phyloP scores from a whole-genome alignment of 2,329 filamentous ascomycete species.

The Incumbomyces lentus region DNA sequence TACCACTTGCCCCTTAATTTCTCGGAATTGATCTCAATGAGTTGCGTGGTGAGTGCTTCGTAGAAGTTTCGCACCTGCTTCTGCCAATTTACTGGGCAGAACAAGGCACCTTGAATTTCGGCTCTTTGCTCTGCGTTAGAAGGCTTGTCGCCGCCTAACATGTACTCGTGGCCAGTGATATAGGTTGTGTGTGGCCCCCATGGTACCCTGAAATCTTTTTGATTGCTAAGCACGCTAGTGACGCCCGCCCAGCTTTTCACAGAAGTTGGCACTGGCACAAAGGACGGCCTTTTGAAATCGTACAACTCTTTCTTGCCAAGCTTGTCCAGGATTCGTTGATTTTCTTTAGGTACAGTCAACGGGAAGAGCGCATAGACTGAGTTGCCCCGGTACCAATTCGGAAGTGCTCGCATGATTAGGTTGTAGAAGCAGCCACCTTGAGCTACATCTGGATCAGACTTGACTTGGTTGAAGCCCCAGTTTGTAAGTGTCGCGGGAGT shows the following conservation, averaged over 20 bases:
- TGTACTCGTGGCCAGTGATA: slow-evolving; percentile 35
- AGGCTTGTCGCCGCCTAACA: slow-evolving; percentile 36
- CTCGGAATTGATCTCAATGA: slow-evolving; percentile 24
- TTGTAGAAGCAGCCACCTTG: slow-evolving; percentile 43
- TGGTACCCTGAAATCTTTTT: slow-evolving; percentile 36
- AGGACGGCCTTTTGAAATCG: slow-evolving; percentile 27
- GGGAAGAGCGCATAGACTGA: slow-evolving; percentile 43
- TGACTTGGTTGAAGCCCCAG: slow-evolving; percentile 35
- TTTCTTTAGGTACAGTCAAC: slow-evolving; percentile 38
- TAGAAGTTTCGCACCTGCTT: slow-evolving; percentile 38
- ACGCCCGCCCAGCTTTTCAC: slow-evolving; percentile 38
- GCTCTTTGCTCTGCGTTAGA: slow-evolving; percentile 33
- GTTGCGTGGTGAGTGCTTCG: slow-evolving; percentile 33
- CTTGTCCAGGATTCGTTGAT: slow-evolving; percentile 32
- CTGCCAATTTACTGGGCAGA: slow-evolving; percentile 36
- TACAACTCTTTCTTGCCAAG: slow-evolving; percentile 35
- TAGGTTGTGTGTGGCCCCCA: slow-evolving; percentile 30
- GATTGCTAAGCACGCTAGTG: slow-evolving; percentile 32
- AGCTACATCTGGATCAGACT: slow-evolving; percentile 31
- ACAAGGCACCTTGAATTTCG: slow-evolving; percentile 30
- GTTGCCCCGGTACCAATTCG: slow-evolving; percentile 38
- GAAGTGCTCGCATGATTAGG: slow-evolving; percentile 41
- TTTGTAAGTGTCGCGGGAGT: slow-evolving; percentile 36
- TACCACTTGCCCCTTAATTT: slow-evolving; percentile 23
- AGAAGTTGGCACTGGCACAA: slow-evolving; percentile 27